Conservation (phyloP, 208 protist genomes). For the Trypanosomatidae sp. region DNA sequence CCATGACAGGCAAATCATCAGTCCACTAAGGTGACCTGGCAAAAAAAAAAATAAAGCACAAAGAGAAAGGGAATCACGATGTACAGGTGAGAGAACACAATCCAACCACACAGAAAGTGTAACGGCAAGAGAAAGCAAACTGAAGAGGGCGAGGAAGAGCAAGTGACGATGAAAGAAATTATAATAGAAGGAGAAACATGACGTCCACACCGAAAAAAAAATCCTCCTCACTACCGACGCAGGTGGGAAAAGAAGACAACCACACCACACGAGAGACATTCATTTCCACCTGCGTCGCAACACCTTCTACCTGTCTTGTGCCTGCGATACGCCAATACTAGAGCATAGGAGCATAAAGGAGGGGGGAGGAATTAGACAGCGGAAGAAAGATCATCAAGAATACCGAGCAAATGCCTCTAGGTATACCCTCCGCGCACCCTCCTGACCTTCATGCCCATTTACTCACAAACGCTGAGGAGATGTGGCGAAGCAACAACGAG, state of each 20-base stretch:
- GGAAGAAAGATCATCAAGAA: not conserved
- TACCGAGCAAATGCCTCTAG: not conserved
- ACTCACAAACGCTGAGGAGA: not conserved
- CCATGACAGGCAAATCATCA: not conserved
- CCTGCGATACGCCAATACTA: not conserved
- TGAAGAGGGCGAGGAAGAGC: not conserved
- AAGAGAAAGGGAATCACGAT: not conserved
- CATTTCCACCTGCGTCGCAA: not conserved
- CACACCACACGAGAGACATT: not conserved
- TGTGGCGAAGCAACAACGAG: not conserved
- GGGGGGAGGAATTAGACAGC: not conserved
- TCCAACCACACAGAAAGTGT: not conserved
- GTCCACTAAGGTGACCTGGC: not conserved
- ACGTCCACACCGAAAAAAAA: not conserved
- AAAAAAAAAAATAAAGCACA: not conserved
- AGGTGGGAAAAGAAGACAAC: not conserved
- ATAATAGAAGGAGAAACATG: not conserved
- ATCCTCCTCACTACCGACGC: not conserved
- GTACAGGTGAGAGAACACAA: not conserved
- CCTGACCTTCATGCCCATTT: not conserved
- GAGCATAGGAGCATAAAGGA: not conserved
- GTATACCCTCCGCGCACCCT: not conserved
- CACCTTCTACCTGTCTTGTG: not conserved
- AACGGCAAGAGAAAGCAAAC: too few relatives aligned
- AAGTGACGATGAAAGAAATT: not conserved